Evolutionary conservation across 768 basidiomycete species (phyloP).

Genomic region (Paxillus involutus): DNA sequence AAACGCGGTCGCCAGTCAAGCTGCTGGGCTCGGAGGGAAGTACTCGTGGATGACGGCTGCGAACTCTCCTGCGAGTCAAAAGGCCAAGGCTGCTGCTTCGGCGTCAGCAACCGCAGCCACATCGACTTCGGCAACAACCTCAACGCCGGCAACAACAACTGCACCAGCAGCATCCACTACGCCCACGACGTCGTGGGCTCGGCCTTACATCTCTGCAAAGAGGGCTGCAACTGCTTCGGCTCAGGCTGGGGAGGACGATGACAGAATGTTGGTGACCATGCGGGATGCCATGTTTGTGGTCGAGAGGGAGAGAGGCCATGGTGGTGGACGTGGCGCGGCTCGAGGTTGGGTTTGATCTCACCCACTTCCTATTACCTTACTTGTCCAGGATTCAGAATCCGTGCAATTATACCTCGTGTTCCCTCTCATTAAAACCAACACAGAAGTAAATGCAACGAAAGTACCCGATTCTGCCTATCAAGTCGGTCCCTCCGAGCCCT

Average conservation of each 20-base stretch:
- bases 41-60: conserved; percentile 89
- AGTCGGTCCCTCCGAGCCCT: too few species aligned
- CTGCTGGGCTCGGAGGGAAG: conserved; percentile 79
- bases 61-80: conserved; percentile 43
- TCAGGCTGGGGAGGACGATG: conserved; percentile 53
- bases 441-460: too few species aligned
- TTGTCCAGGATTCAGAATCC: too few species aligned
- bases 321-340: conserved; percentile 76
- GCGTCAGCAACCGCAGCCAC: conserved; percentile 31
- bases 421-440: too few species aligned
- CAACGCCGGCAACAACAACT: conserved; percentile 32
- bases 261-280: conserved; percentile 61
- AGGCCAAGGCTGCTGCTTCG: conserved; percentile 34
- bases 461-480: too few species aligned
- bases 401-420: too few species aligned
- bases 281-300: conserved; percentile 86
- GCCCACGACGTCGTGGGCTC: conserved; percentile 48
- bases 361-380: neutral
- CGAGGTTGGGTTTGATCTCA: conserved; percentile 55
- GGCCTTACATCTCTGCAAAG: conserved; percentile 61
- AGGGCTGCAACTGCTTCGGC: conserved; percentile 37
- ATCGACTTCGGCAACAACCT: conserved; percentile 25
- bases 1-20: conserved; percentile 85
- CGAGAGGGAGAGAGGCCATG: conserved; percentile 80
- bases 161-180: conserved; percentile 29